Percentiles rank a stretch among this genome's conserved stretches.
phyloP scores from a whole-genome alignment of 495 filamentous ascomycete species.

The Tuber magnatum region DNA sequence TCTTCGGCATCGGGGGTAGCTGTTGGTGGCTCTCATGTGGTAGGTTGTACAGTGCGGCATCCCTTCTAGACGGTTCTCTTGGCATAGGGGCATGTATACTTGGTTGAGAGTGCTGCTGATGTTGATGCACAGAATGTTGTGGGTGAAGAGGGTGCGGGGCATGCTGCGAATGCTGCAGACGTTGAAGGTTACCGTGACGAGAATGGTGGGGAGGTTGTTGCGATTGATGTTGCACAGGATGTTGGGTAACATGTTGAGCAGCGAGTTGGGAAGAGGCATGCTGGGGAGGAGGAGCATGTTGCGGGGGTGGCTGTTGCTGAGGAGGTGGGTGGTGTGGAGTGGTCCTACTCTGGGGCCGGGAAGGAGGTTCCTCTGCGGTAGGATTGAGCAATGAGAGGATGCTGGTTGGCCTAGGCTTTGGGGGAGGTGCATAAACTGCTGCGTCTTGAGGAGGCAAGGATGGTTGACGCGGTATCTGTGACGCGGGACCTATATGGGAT shows the following conservation, averaged over 20 bases:
- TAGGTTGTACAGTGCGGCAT: slow-evolving; percentile 23
- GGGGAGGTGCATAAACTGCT: slow-evolving; percentile 16
- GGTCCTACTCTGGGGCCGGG: slow-evolving; percentile 30
- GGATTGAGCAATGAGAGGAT: slow-evolving; percentile 38
- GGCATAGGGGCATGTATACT: slow-evolving; percentile 22
- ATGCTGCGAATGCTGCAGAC: slow-evolving; percentile 9
- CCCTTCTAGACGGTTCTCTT: slow-evolving; percentile 24
- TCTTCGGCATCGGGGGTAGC: slow-evolving; percentile 15
- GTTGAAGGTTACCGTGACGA: slow-evolving; percentile 14
- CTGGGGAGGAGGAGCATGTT: slow-evolving; percentile 14
- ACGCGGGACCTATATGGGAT: slow-evolving; percentile 12
- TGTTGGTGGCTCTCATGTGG: slow-evolving; percentile 22
- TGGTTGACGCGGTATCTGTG: slow-evolving; percentile 12
- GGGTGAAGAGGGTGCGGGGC: slow-evolving; percentile 16
- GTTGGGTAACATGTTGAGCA: slow-evolving; percentile 12
- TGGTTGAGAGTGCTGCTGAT: slow-evolving; percentile 7
- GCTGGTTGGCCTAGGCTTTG: slow-evolving; percentile 32
- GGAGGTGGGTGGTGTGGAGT: slow-evolving; percentile 4
- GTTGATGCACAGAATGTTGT: slow-evolving; percentile 9
- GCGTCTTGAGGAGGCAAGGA: slow-evolving; percentile 29
- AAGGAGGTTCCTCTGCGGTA: slow-evolving; percentile 28
- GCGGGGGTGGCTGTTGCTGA: slow-evolving; percentile 14
- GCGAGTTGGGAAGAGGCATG: slow-evolving; percentile 16
- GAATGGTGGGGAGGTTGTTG: slow-evolving; percentile 9
- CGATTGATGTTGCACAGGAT: background rate